Evolutionary conservation across 371 early-diverging fungal genomes (phyloP).

Genomic region (Lichtheimia ramosa): DNA sequence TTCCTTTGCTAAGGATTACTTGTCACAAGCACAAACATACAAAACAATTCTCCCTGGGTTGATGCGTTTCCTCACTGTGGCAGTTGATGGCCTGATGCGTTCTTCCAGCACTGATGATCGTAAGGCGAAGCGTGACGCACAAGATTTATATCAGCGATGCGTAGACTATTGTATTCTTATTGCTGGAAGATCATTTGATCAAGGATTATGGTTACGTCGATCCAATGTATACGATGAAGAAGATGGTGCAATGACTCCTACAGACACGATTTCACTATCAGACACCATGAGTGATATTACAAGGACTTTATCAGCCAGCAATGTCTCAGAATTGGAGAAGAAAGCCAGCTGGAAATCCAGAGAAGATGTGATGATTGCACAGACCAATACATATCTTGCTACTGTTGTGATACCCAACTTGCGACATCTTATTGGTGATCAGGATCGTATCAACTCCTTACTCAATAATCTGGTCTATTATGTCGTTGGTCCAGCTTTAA

Average conservation of each 20-base stretch:
- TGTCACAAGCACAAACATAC: conserved; percentile 60
- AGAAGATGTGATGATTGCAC: conserved; percentile 52
- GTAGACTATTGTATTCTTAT: conserved; percentile 78
- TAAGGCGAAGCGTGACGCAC: conserved; percentile 64
- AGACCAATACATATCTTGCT: conserved; percentile 51
- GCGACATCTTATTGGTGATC: conserved; percentile 66
- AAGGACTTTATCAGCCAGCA: conserved; percentile 39
- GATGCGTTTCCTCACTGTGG: conserved; percentile 58
- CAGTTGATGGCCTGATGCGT: conserved; percentile 53
- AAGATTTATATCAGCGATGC: conserved; percentile 70
- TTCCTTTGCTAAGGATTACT: conserved; percentile 66
- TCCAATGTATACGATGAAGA: conserved; percentile 40
- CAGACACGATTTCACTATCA: conserved; percentile 15
- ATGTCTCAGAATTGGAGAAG: conserved; percentile 49
- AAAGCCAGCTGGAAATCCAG: conserved; percentile 46
- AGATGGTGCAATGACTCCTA: conserved; percentile 12
- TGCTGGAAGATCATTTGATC: conserved; percentile 77
- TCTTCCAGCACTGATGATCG: conserved; percentile 61
- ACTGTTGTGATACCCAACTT: conserved; percentile 68
- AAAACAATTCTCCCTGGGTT: conserved; percentile 60
- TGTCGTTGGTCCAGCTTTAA: conserved; percentile 71
- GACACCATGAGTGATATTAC: conserved; percentile 21
- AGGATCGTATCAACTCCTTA: conserved; percentile 66
- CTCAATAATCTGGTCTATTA: conserved; percentile 80
- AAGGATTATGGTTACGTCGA: conserved; percentile 72